phyloP scores from a whole-genome alignment of 2,329 filamentous ascomycete genomes.

The Aspergillus clavatus region DNA sequence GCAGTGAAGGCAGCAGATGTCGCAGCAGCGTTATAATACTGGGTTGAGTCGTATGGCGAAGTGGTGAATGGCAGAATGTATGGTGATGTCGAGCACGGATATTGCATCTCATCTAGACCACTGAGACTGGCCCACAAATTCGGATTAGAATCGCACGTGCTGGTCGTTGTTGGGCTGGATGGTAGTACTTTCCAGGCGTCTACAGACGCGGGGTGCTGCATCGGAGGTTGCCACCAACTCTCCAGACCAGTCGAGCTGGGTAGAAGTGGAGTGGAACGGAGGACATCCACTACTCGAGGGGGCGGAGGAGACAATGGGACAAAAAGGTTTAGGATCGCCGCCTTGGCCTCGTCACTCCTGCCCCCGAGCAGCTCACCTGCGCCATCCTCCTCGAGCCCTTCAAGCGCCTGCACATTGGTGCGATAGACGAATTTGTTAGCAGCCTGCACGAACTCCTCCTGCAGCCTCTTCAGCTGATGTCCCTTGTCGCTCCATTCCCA shows the following conservation, averaged over 20 bases:
- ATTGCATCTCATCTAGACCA: slow-evolving; percentile 65
- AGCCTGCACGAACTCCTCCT: slow-evolving; percentile 93
- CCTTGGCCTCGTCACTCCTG: slow-evolving; percentile 90
- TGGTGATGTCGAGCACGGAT: slow-evolving; percentile 73
- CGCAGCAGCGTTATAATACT: slow-evolving; percentile 75
- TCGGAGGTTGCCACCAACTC: slow-evolving; percentile 75
- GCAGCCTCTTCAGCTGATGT: slow-evolving; percentile 90
- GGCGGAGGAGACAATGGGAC: slow-evolving; percentile 79
- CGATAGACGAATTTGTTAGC: slow-evolving; percentile 97
- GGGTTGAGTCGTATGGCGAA: slow-evolving; percentile 54
- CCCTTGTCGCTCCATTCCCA: slow-evolving; percentile 98
- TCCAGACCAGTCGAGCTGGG: slow-evolving; percentile 72
- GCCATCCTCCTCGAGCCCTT: slow-evolving; percentile 94
- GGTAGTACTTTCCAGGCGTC: slow-evolving; percentile 89
- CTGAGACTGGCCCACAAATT: slow-evolving; percentile 72
- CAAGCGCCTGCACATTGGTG: slow-evolving; percentile 79
- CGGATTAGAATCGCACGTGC: slow-evolving; percentile 66
- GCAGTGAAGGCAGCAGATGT: slow-evolving; percentile 68
- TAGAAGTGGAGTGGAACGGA: slow-evolving; percentile 78
- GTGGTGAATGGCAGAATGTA: slow-evolving; percentile 75
- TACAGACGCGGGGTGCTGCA: slow-evolving; percentile 64
- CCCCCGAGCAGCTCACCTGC: slow-evolving; percentile 88
- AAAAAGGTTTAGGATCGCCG: slow-evolving; percentile 75
- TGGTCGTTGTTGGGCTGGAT: slow-evolving; percentile 72
- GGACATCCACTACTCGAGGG: slow-evolving; percentile 81